Conservation (phyloP, 768 basidiomycete species). For the Russula ochroleuca region DNA sequence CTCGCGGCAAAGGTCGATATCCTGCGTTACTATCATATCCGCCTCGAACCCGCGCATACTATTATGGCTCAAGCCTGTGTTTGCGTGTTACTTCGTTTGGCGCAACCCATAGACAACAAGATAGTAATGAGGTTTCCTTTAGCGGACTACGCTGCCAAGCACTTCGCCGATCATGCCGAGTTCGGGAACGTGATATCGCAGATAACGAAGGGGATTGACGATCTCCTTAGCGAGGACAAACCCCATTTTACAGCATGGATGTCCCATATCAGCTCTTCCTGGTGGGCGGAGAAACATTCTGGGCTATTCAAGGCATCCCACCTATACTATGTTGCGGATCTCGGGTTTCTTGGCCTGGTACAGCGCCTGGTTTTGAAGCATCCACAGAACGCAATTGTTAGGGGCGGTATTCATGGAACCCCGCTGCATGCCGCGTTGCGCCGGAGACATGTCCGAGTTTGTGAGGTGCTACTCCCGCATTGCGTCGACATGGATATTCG, state of each 20-base stretch:
- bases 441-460: not conserved
- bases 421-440: not conserved
- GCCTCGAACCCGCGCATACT: not conserved
- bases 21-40: not conserved
- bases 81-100: not conserved
- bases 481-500: not conserved
- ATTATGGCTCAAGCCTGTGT: not conserved
- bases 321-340: not conserved
- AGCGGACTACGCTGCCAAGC: not conserved
- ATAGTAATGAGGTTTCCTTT: not conserved
- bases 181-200: slow-evolving; percentile 1
- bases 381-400: not conserved
- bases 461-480: not conserved
- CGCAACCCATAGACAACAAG: not conserved
- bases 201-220: not conserved
- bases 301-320: not conserved
- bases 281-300: not conserved
- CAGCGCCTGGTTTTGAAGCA: not conserved
- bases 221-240: not conserved
- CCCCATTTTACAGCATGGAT: not conserved
- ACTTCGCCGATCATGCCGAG: slow-evolving; percentile 2
- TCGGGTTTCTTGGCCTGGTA: not conserved
- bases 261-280: not conserved
- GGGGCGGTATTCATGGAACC: not conserved
- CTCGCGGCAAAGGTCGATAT: not conserved